Base-by-base conservation (phyloP, 495 filamentous ascomycete species). In the Physcia stellaris region DNA sequence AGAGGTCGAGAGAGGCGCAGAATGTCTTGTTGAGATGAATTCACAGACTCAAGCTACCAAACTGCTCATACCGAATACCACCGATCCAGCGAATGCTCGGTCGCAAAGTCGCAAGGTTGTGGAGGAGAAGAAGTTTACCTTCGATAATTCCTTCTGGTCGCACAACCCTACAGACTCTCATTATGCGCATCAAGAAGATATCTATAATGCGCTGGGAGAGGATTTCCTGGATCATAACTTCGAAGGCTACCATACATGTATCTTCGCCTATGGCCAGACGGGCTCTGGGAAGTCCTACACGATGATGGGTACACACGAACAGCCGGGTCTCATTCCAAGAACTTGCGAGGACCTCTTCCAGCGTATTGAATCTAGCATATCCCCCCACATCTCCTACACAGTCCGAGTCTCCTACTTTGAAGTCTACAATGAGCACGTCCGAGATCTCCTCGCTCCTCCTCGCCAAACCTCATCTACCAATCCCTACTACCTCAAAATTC, bases 201-300 rank as follows among this genome's bases (percentile, higher is more conserved):
- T 99, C 30, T 99, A 99, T 64, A 82, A 93, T 54, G 77, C 77
- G 23, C 69, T 99, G 4, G 90, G 92, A 24, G 90, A 96, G 54
- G 92, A 96, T 46, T 96, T 96, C 43, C 67, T 99, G 37, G 92
- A 99, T 56, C 92, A 96, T 64, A 99, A 99, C 59, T 99, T 99
- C 46, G 88, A 95, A 51, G 90, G 90, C 41, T 99, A 96, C 60
- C 86, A 99, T 58, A 99, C 90, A 0, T 99, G 90, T 54, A 96
- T 99, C 45, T 96, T 99, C 52, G 92, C 90, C 31, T 99, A 99
- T 50, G 88, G 90, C 12, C 90, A 99, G 66, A 99, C 90, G 0
- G 90, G 90, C 15, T 92, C 88, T 2, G 90, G 90, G 16, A 99
- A 99, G 63, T 87, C 80, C 57, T 99, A 96, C 59, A 94, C 90